A percentile compares a stretch with the other conserved stretches of the same genome.
Evolutionary conservation across 305 asterid genomes (phyloP).

Genomic region (Salvia sclarea): DNA sequence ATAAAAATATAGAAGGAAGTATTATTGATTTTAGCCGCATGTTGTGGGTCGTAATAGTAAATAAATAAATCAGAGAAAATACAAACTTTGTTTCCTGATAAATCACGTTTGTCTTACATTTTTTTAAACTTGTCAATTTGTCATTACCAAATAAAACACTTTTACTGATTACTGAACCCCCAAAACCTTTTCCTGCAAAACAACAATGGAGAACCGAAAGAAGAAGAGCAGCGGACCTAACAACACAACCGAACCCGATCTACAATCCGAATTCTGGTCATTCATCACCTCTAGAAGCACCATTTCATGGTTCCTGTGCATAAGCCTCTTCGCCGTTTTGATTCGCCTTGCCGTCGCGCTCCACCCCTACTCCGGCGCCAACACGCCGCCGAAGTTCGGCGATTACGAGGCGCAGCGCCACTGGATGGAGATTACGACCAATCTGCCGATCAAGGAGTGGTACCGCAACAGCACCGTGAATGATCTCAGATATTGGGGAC

Average conservation of each 20-base stretch:
- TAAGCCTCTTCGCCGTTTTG: conserved; percentile 71
- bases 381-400: conserved; percentile 80
- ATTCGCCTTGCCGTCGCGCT: conserved; percentile 73
- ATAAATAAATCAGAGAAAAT: no score
- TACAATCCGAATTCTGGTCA: conserved; percentile 45
- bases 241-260: conserved; percentile 29
- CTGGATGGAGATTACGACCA: conserved; percentile 95
- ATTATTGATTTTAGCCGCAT: no score
- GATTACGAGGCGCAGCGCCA: conserved; percentile 99
- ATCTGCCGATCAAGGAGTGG: conserved; percentile 82
- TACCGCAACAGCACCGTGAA: conserved; percentile 68
- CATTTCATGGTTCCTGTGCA: conserved; percentile 55
- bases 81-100: no score
- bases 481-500: conserved; percentile 89
- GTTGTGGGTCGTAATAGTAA: no score
- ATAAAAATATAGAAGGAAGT: no score
- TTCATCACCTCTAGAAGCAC: conserved; percentile 55
- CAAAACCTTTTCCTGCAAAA: conserved; percentile 16
- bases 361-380: conserved; percentile 91
- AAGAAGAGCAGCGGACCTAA: conserved; percentile 42
- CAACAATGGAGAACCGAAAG: conserved; percentile 41
- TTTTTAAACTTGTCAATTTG: no score
- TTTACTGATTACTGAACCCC: background rate
- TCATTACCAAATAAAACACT: no score
- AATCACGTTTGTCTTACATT: no score